Evolutionary conservation across 495 filamentous ascomycete species (phyloP), one percentile per base, ranked within the genome.

Genomic region (Sphaerosporella brunnea): DNA sequence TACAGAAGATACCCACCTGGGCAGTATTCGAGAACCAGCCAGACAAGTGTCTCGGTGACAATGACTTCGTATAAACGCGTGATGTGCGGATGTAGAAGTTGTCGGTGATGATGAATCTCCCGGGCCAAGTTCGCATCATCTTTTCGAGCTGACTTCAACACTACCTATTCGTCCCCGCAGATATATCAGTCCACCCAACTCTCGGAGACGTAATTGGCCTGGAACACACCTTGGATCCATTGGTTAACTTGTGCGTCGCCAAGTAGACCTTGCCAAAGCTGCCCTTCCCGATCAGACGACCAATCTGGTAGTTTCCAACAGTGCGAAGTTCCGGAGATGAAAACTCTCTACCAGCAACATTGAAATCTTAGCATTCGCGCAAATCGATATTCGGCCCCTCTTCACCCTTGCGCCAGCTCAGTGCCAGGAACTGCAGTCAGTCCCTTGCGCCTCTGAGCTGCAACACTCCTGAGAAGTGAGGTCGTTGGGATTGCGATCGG

Each of bases 261-360:
- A 97, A 73, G 62, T 96, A 97, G 48, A 96, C 90, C 67, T 95
- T 96, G 54, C 90, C 90, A 66, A 96, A 97, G 39, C 84, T 93
- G 28, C 90, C 90, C 62, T 96, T 96, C 43, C 90, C 90, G 59
- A 97, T 94, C 40, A 97, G 69, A 44, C 78, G 76, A 26, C 88
- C 90, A 15, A 96, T 68, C 25, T 80, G 77, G 65, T 97, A 97
- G 65, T 96, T 97, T 42, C 90, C 90, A 48, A 97, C 90, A 32
- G 74, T 80, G 50, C 79, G 77, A 42, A 97, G 73, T 49, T 96
- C 92, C 59, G 81, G 82, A 52, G 82, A 85, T 39, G 84, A 83
- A 68, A 97, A 97, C 64, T 96, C 86, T 65, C 88, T 96, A 62
- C 36, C 44, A 51, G 51, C 43, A 34, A 46, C 23, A 20, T 19